Evolutionary conservation across 1,284 basidiomycete genomes (phyloP), one percentile per base, ranked within the genome.

Genomic region (Pascua guehoae): DNA sequence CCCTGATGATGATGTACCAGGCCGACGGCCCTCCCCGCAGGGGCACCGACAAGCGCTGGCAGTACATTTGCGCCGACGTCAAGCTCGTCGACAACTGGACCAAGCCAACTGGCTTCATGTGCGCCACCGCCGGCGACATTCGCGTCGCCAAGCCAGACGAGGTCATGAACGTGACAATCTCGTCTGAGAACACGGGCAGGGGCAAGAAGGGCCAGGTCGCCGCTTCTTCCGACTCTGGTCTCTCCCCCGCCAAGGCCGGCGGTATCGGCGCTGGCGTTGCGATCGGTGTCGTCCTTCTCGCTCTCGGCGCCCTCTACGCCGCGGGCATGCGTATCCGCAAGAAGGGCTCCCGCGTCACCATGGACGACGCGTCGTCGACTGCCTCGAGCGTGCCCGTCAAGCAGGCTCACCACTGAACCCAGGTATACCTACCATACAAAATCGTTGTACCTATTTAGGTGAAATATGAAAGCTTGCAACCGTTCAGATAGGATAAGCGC

Each of bases 41-140:
- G 51, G 52, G 57, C 41, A 41, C 24, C 51, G 44, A 56, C 47
- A 60, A 60, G 58, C 44, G 50, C 43, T 47, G 39, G 44, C 56
- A 65, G 61, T 68, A 66, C 60, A 51, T 60, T 18, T 69, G 68
- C 41, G 66, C 68, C 50, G 68, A 69, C 48, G 53, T 69, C 42
- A 61, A 47, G n/a, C 65, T 64, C 53, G 60, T 58, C 36, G 65
- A 68, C 54, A 60, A 58, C 52, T 41, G 41, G 39, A 18, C n/a
- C 40, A 24, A 18, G 17, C 39, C 53, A 18, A 17, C 10, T 2
- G 16, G n/a, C 43, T 41, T 45, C 43, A 42, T 54, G 37, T 56
- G 54, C 17, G 50, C 17, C 49, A 47, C 15, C 54, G 44, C 32
- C n/a, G 39, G 17, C 12, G 40, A 47, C 24, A 18, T 51, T 41